A percentile compares a stretch with the other conserved stretches of the same genome.
These are phyloP conservation scores for Penicillium glabrum DNA, from an alignment of 2,329 filamentous ascomycete genomes.

Conservation along the genomic window DNA sequence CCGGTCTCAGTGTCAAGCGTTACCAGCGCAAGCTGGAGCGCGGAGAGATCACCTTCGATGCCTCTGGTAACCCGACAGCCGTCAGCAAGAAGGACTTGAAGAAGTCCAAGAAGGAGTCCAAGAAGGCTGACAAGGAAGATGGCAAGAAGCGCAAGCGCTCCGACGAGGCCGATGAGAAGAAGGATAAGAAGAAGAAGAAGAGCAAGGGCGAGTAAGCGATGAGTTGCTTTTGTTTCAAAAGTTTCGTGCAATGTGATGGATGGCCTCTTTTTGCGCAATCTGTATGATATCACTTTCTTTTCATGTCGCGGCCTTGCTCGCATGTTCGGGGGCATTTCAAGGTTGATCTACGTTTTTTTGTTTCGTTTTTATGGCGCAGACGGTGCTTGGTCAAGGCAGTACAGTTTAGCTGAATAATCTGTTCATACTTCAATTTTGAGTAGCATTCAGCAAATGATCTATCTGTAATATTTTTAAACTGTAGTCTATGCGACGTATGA, in stretches of 20 bases:
- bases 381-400: conserved; percentile 33
- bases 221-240: conserved; percentile 42
- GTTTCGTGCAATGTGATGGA: conserved; percentile 31
- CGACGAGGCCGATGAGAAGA: conserved; percentile 58
- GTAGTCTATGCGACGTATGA: neutral
- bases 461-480: neutral
- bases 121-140: conserved; percentile 56
- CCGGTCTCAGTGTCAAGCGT: conserved; percentile 70
- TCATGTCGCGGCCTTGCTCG: conserved; percentile 26
- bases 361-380: conserved; percentile 27
- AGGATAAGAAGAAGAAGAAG: conserved; percentile 42
- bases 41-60: conserved; percentile 68
- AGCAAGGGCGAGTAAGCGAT: conserved; percentile 59
- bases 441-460: neutral
- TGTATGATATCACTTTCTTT: conserved; percentile 46
- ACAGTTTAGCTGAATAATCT: conserved; percentile 30
- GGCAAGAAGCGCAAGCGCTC: conserved; percentile 71
- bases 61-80: conserved; percentile 65
- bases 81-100: conserved; percentile 76
- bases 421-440: conserved; percentile 20
- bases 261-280: conserved; percentile 26
- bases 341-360: conserved; percentile 29
- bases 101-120: conserved; percentile 65
- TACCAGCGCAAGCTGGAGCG: conserved; percentile 77
- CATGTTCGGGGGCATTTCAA: conserved; percentile 25